Conservation (phyloP, 2,329 filamentous ascomycete genomes). For the Penicillium sp. region DNA sequence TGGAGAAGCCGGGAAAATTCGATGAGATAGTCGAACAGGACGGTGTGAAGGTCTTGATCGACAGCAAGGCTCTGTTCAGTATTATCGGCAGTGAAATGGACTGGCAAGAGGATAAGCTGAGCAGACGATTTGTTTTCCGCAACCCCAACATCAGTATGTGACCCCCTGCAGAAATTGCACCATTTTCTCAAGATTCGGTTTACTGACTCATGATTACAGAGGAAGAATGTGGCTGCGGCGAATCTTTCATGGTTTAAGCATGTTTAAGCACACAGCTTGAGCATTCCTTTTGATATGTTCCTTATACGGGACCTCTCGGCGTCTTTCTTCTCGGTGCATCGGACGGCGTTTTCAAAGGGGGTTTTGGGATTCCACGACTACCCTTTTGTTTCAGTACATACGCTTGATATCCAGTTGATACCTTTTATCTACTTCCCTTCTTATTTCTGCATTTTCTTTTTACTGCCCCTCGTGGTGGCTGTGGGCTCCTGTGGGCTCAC, state of each 20-base stretch:
- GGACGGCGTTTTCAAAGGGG: slow-evolving; percentile 33
- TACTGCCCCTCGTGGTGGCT: background rate
- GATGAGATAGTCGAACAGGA: slow-evolving; percentile 95
- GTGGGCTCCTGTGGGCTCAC: background rate
- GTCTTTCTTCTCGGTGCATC: slow-evolving; percentile 34
- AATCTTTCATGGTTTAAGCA: slow-evolving; percentile 79
- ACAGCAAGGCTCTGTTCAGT: slow-evolving; percentile 95
- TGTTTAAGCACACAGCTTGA: slow-evolving; percentile 46
- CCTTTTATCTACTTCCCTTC: slow-evolving; percentile 8
- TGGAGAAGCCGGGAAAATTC: slow-evolving; percentile 82
- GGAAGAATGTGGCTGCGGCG: slow-evolving; percentile 92
- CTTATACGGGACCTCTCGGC: slow-evolving; percentile 17
- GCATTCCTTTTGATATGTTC: slow-evolving; percentile 12
- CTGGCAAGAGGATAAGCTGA: slow-evolving; percentile 94
- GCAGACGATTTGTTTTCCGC: slow-evolving; percentile 85
- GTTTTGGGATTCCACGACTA: slow-evolving; percentile 6
- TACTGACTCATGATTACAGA: slow-evolving; percentile 56
- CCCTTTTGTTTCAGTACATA: slow-evolving; percentile 22
- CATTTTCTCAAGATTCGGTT: background rate
- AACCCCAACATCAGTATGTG: slow-evolving; percentile 97
- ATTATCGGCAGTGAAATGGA: slow-evolving; percentile 99
- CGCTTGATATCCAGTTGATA: slow-evolving; percentile 26
- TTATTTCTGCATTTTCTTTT: background rate
- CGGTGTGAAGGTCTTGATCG: slow-evolving; percentile 90
- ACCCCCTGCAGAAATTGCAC: slow-evolving; percentile 1